phyloP scores from a whole-genome alignment of 805 yeast species.

The Candida coquimbonensis region DNA sequence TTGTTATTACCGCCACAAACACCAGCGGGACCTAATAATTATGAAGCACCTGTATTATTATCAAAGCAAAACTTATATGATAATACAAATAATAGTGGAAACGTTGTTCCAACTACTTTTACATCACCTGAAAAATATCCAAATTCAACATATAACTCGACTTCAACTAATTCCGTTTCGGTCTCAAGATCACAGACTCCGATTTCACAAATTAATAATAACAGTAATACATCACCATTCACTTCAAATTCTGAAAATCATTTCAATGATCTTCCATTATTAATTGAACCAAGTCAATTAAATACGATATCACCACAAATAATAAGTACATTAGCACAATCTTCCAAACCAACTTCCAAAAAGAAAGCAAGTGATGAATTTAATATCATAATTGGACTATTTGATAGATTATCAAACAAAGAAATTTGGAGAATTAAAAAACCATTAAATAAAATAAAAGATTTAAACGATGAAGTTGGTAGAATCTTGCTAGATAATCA shows the following conservation, averaged over 20 bases:
- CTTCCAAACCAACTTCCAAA: not conserved
- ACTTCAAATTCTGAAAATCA: not conserved
- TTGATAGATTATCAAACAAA: conserved; percentile 52
- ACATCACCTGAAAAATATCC: conserved; percentile 7
- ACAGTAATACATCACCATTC: not conserved
- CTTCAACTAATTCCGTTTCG: conserved; percentile 1
- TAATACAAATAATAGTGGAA: too few species aligned
- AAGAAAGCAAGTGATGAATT: conserved; percentile 40
- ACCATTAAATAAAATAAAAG: conserved; percentile 45
- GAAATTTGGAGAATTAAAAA: conserved; percentile 75
- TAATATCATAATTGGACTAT: conserved; percentile 49
- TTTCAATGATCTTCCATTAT: conserved; percentile 28
- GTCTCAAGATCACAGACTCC: not conserved
- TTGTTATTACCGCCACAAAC: too few species aligned
- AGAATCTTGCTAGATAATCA: conserved; percentile 47
- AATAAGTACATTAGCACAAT: conserved; percentile 41
- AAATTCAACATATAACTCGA: not conserved
- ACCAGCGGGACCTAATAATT: too few species aligned
- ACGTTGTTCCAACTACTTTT: not conserved
- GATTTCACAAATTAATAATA: too few species aligned
- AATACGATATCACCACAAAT: conserved; percentile 42
- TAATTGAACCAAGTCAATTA: conserved; percentile 54
- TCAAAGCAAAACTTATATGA: not conserved
- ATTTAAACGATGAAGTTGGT: conserved; percentile 1
- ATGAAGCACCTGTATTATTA: not conserved